Conservation (phyloP, 106 monocot genomes). For the Ottelia alismoides region DNA sequence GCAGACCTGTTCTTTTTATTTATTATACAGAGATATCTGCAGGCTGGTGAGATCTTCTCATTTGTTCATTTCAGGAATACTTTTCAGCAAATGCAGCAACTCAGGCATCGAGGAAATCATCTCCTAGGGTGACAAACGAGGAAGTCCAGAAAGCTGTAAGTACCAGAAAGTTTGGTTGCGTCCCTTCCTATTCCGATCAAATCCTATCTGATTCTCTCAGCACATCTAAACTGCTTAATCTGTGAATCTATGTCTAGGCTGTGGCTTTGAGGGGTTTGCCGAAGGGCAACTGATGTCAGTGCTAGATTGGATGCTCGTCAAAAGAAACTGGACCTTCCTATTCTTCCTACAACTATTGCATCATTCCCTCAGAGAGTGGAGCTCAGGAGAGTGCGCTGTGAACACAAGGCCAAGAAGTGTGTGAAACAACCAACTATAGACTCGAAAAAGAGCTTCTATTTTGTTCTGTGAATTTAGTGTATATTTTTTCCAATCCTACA, state of each 20-base stretch:
- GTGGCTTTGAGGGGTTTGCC: constrained; percentile 28
- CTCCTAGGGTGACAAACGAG: constrained; percentile 29
- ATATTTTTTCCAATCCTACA: no score
- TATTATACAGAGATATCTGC: no score
- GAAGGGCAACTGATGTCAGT: constrained; percentile 33
- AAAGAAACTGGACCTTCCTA: constrained; percentile 37
- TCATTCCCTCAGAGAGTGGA: constrained; percentile 46
- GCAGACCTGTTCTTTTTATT: no score
- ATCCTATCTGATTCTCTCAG: no score
- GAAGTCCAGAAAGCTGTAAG: constrained; percentile 41
- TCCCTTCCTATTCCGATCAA: no score
- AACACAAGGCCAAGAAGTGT: constrained; percentile 67
- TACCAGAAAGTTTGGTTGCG: no score
- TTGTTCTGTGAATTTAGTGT: no score
- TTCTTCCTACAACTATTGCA: constrained; percentile 34
- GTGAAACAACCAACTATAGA: no score
- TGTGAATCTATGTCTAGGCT: constrained; percentile 28
- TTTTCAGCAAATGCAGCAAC: constrained; percentile 32
- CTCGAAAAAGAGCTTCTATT: no score
- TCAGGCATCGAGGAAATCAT: constrained; percentile 35
- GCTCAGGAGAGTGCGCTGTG: constrained; percentile 35
- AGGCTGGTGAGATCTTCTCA: no score
- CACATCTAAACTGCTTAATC: no score
- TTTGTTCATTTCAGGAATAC: constrained; percentile 28
- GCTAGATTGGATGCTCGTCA: constrained; percentile 31